phyloP scores from a whole-genome alignment of 805 yeast genomes.

The Wilhelminamyces savonicus region DNA sequence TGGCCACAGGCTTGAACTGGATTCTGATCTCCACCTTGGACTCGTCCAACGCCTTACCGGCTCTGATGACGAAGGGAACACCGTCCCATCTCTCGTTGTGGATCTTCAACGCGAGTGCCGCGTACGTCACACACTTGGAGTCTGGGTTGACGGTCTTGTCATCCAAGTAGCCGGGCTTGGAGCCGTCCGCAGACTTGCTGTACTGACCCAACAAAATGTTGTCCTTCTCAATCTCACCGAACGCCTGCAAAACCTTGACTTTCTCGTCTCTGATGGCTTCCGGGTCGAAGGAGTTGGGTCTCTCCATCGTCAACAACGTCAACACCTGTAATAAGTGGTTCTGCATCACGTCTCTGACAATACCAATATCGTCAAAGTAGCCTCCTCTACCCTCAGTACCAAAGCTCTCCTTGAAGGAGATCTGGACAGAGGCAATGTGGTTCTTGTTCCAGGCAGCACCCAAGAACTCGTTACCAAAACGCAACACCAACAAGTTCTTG shows the following conservation, averaged over 20 bases:
- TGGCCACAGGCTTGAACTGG: conserved; percentile 82
- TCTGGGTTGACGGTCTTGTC: conserved; percentile 81
- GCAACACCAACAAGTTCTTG: conserved; percentile 79
- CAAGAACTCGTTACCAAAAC: conserved; percentile 87
- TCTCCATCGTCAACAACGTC: conserved; percentile 90
- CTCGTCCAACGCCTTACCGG: conserved; percentile 95
- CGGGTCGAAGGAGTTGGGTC: conserved; percentile 86
- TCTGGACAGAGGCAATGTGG: conserved; percentile 73
- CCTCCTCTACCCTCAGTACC: conserved; percentile 99
- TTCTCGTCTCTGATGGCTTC: conserved; percentile 95
- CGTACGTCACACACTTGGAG: conserved; percentile 88
- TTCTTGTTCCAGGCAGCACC: conserved; percentile 86
- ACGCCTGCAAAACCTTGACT: conserved; percentile 83
- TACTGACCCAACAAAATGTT: conserved; percentile 87
- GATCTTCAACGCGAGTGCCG: conserved; percentile 74
- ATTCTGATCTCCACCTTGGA: conserved; percentile 93
- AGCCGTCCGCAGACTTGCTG: conserved; percentile 74
- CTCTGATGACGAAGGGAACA: conserved; percentile 91
- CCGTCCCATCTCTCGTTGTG: conserved; percentile 97
- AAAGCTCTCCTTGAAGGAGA: conserved; percentile 94
- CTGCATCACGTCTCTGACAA: conserved; percentile 97
- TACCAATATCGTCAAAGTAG: conserved; percentile 91
- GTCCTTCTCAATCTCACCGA: conserved; percentile 56
- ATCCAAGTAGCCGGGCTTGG: conserved; percentile 85
- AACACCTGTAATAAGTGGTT: conserved; percentile 92